Evolutionary conservation across 768 basidiomycete genomes (phyloP).

Genomic region (Pleurotus tuber-regium): DNA sequence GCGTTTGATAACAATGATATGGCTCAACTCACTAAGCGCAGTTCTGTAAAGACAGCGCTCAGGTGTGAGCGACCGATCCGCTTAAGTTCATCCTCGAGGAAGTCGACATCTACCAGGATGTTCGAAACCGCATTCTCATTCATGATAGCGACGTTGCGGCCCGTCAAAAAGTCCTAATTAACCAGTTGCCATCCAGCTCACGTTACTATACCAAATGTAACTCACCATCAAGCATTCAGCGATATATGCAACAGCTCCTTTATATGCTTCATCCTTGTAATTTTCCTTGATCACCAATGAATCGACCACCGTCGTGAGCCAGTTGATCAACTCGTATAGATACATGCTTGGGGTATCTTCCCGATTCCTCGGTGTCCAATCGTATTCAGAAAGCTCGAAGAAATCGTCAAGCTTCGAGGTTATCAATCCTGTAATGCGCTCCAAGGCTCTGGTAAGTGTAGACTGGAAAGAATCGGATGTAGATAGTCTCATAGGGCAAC

Average conservation of each 20-base stretch:
- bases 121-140: slow-evolving; percentile 91
- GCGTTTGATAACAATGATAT: slow-evolving; percentile 6
- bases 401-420: slow-evolving; percentile 92
- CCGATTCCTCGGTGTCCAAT: slow-evolving; percentile 77
- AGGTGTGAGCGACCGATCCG: slow-evolving; percentile 72
- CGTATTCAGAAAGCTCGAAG: slow-evolving; percentile 93
- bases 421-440: slow-evolving; percentile 80
- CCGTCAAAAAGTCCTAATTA: slow-evolving; percentile 70
- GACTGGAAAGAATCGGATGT: slow-evolving; percentile 63
- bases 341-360: slow-evolving; percentile 89
- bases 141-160: slow-evolving; percentile 70
- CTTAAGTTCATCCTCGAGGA: slow-evolving; percentile 84
- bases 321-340: slow-evolving; percentile 92
- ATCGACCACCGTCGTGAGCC: slow-evolving; percentile 95
- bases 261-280: slow-evolving; percentile 89
- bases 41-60: slow-evolving; percentile 69
- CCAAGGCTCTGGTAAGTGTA: slow-evolving; percentile 66
- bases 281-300: slow-evolving; percentile 77
- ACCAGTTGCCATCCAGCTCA: slow-evolving; percentile 5
- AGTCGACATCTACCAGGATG: slow-evolving; percentile 81
- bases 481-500: slow-evolving; percentile 73
- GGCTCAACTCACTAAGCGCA: slow-evolving; percentile 63
- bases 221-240: slow-evolving; percentile 85
- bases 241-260: slow-evolving; percentile 84
- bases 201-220: slow-evolving; percentile 9